A percentile compares a stretch with the other conserved stretches of the same genome.
phyloP scores from a whole-genome alignment of 495 filamentous ascomycete genomes.

The Penicillium samsonianum region DNA sequence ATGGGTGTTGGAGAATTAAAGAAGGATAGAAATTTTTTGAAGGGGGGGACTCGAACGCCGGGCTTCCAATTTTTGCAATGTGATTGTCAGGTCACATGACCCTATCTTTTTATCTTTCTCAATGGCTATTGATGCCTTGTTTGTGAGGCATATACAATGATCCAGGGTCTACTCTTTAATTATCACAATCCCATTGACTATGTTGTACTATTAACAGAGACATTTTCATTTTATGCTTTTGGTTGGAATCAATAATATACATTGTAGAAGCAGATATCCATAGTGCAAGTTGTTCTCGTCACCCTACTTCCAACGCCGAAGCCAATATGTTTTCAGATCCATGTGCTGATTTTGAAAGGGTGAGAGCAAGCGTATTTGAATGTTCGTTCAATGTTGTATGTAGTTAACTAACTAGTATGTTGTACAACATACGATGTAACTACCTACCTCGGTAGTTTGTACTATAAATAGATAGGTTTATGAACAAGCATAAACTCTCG shows the following conservation, averaged over 20 bases:
- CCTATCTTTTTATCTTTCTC: not conserved
- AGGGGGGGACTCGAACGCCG: constrained; percentile 42
- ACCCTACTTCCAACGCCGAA: not conserved
- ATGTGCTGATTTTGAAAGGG: not conserved
- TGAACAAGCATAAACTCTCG: not conserved
- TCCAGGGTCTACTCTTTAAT: too few relatives aligned
- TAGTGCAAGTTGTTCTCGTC: not conserved
- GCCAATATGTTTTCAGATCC: not conserved
- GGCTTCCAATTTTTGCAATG: constrained; percentile 16
- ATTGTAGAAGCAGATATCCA: not conserved
- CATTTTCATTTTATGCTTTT: too few relatives aligned
- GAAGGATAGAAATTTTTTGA: constrained; percentile 28
- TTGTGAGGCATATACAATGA: not conserved
- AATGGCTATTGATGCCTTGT: constrained; percentile 2
- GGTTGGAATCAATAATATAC: not conserved
- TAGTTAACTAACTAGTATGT: not conserved
- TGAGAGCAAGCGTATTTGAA: not conserved
- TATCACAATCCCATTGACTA: too few relatives aligned
- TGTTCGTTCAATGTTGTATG: not conserved
- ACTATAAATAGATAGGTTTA: not conserved
- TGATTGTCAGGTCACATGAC: constrained; percentile 1
- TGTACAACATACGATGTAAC: not conserved
- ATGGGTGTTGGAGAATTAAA: constrained; percentile 7
- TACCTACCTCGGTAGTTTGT: too few relatives aligned
- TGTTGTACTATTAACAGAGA: too few relatives aligned